phyloP scores from a whole-genome alignment of 495 filamentous ascomycete species.

The Penicillium alfredii region DNA sequence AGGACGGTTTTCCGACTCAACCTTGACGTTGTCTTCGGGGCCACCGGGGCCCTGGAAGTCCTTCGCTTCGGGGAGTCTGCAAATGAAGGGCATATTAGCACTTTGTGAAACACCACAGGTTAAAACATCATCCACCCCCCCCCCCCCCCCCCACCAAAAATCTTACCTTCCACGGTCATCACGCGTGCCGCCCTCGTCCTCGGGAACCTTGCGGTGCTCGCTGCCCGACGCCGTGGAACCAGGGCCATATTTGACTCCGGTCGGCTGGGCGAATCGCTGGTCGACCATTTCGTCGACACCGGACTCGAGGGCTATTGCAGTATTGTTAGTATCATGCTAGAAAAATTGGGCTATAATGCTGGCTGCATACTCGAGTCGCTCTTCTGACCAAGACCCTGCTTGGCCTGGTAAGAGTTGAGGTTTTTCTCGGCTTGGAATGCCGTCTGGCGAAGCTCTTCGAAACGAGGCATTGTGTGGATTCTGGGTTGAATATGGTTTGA shows the following conservation, averaged over 20 bases:
- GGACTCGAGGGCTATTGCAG: slow-evolving; percentile 42
- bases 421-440: slow-evolving; percentile 44
- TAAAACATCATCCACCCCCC: no score
- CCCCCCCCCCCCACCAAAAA: no score
- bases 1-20: slow-evolving; percentile 26
- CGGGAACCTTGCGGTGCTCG: slow-evolving; percentile 46
- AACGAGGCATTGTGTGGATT: slow-evolving; percentile 31
- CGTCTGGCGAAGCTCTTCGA: slow-evolving; percentile 34
- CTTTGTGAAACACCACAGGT: no score
- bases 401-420: slow-evolving; percentile 49
- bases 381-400: slow-evolving; percentile 37
- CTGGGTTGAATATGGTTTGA: background rate
- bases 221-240: slow-evolving; percentile 43
- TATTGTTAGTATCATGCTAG: slow-evolving; percentile 1
- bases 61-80: slow-evolving; percentile 39
- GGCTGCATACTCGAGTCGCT: slow-evolving; percentile 42
- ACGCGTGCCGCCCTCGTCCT: slow-evolving; percentile 45
- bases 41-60: slow-evolving; percentile 48
- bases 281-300: slow-evolving; percentile 45
- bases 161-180: slow-evolving; percentile 41
- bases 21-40: slow-evolving; percentile 44
- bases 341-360: background rate
- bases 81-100: no score
- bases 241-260: slow-evolving; percentile 41
- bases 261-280: slow-evolving; percentile 38